A percentile compares a stretch with the other conserved stretches of the same genome.
Evolutionary conservation across 306 rosid genomes (phyloP).

Genomic region (Carpinus viminea): DNA sequence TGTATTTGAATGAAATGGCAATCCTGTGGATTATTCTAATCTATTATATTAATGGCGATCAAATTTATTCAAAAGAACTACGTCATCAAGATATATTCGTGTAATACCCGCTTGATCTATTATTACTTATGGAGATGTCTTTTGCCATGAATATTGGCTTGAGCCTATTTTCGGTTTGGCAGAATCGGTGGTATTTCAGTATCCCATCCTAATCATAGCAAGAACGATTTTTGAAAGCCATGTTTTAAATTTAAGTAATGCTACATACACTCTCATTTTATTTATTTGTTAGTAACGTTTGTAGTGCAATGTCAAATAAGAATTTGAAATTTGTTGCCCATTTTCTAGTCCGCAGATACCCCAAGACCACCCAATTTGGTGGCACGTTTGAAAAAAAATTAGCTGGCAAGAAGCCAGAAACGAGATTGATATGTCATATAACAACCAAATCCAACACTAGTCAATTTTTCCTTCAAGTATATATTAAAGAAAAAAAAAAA

Average conservation of each 20-base stretch:
- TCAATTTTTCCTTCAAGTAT: no score
- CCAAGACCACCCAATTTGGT: no score
- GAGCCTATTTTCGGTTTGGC: neutral
- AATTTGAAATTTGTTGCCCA: no score
- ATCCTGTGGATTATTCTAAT: neutral
- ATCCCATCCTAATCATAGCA: neutral
- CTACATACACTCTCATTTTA: no score
- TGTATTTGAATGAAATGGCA: neutral
- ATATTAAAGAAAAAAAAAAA: neutral
- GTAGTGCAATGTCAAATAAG: no score
- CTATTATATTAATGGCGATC: neutral
- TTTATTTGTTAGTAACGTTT: no score
- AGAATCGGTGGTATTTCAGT: neutral
- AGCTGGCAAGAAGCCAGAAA: no score
- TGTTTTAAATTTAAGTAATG: neutral
- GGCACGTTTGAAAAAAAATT: no score
- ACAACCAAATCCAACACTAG: no score
- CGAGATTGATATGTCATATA: no score
- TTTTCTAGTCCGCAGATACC: no score
- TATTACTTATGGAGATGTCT: neutral
- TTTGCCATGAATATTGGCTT: neutral
- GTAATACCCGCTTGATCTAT: neutral
- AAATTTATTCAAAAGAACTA: neutral
- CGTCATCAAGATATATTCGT: neutral
- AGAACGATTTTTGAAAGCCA: neutral